Evolutionary conservation across 345 rosid species (phyloP), one percentile per base, ranked within the genome.

Genomic region (Psidium friedrichsthalianum): DNA sequence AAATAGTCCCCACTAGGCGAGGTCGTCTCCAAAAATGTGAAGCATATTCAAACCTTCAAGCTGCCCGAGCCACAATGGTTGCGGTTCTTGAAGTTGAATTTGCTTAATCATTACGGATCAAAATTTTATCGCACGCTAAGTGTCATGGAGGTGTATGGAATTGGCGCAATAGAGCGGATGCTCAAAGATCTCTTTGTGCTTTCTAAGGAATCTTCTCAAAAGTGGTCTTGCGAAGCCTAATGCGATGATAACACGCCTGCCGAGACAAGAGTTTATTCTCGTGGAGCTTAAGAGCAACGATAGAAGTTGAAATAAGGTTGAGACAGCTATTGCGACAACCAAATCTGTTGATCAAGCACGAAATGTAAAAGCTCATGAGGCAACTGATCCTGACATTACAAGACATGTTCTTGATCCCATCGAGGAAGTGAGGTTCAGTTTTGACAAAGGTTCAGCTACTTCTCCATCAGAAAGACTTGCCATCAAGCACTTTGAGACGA

Each of bases 111-210:
- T 89, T 95, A 97, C n/a, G 98, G 99, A 5, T 94, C 97, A 21
- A 97, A 94, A 90, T 94, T 94, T 93, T 97, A 97, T 90, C 95
- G 99, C 92, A 97, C 98, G 2, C 82, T 97, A 86, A 95, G 98
- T 82, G 93, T 91, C 74, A 87, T 95, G 18, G 98, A 95, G 91
- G 98, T 97, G 11, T 92, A 91, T 76, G 99, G 98, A 47, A 95
- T 95, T 13, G 98, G 95, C 89, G 99, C 98, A 49, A 94, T 97
- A 56, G 96, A 95, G 88, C 90, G 93, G 81, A 97, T 97, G 99
- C 94, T 97, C 55, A 98, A 97, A 89, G 99, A 97, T 93, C 94
- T 97, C 76, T 91, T 95, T 84, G 92, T 94, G 76, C 78, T 47
- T 69, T 36, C 78, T 36, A 69, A 8, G 2, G 78, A 69, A 69